These are phyloP conservation scores for Solanum pennellii DNA, from an alignment of 257 asterid genomes.

Conservation along the genomic window DNA sequence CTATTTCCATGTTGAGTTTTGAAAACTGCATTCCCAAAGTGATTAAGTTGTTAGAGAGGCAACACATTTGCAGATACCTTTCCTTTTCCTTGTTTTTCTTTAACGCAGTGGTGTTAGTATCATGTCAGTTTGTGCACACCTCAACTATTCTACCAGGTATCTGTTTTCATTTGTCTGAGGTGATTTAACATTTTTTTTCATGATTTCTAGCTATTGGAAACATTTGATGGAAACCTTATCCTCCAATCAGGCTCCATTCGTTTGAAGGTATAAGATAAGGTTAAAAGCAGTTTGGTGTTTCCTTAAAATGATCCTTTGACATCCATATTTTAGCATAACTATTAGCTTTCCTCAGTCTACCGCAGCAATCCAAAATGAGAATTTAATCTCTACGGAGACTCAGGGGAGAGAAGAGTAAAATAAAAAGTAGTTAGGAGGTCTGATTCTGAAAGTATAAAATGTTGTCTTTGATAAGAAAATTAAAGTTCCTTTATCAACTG, in stretches of 20 bases:
- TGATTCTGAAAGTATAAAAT: too few relatives aligned
- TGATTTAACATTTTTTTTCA: neutral
- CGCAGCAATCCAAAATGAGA: too few relatives aligned
- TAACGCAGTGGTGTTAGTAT: neutral
- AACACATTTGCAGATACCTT: too few relatives aligned
- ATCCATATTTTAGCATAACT: too few relatives aligned
- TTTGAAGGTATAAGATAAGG: neutral
- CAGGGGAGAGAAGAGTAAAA: too few relatives aligned
- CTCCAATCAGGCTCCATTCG: neutral
- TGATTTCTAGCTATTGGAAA: neutral
- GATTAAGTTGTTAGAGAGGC: too few relatives aligned
- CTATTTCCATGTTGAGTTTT: neutral
- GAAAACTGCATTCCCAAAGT: neutral
- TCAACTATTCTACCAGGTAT: neutral
- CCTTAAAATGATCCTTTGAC: too few relatives aligned
- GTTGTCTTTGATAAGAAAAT: neutral
- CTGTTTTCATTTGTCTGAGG: neutral
- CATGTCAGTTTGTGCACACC: neutral
- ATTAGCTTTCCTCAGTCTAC: too few relatives aligned
- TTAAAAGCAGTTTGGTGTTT: too few relatives aligned
- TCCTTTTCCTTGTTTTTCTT: too few relatives aligned
- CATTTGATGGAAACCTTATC: neutral
- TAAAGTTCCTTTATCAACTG: neutral
- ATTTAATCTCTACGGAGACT: too few relatives aligned
- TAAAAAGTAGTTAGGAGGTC: too few relatives aligned